phyloP scores from a whole-genome alignment of 805 yeast genomes.

The Ogataea philodendri region DNA sequence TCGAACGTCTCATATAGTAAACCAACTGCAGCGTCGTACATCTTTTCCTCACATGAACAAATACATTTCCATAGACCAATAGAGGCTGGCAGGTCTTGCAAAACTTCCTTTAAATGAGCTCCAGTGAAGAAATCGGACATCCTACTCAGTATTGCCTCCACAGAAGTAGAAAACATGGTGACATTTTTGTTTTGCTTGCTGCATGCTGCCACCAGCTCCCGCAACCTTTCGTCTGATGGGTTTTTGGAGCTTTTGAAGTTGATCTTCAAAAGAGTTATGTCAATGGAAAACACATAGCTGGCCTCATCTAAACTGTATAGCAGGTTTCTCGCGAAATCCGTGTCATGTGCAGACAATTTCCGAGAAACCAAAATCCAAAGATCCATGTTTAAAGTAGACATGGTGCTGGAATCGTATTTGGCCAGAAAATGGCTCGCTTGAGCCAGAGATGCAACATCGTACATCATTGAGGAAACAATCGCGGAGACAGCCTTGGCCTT shows the following conservation, averaged over 20 bases:
- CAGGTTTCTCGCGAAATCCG: constrained; percentile 16
- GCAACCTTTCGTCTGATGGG: constrained; percentile 18
- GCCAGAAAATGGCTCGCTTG: constrained; percentile 23
- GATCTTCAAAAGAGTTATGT: constrained; percentile 23
- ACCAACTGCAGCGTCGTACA: constrained; percentile 69
- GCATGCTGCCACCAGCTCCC: constrained; percentile 24
- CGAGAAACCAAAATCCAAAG: constrained; percentile 27
- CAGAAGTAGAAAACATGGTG: constrained; percentile 14
- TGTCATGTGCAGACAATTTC: constrained; percentile 23
- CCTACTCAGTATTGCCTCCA: constrained; percentile 27
- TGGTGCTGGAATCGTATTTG: constrained; percentile 17
- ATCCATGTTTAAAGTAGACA: constrained; percentile 22
- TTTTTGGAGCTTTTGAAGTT: constrained; percentile 12
- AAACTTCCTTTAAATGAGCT: constrained; percentile 32
- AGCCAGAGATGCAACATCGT: constrained; percentile 27
- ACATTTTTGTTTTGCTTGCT: constrained; percentile 31
- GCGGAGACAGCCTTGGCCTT: constrained; percentile 21
- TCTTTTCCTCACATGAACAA: constrained; percentile 54
- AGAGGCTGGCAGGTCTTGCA: constrained; percentile 44
- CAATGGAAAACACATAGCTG: constrained; percentile 22
- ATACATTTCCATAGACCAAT: constrained; percentile 74
- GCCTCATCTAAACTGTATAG: constrained; percentile 20
- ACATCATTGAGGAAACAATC: constrained; percentile 21
- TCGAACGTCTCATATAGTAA: constrained; percentile 75
- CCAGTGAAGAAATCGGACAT: constrained; percentile 26